phyloP scores from a whole-genome alignment of 75 land plant species.

The Selaginella tamariscina region DNA sequence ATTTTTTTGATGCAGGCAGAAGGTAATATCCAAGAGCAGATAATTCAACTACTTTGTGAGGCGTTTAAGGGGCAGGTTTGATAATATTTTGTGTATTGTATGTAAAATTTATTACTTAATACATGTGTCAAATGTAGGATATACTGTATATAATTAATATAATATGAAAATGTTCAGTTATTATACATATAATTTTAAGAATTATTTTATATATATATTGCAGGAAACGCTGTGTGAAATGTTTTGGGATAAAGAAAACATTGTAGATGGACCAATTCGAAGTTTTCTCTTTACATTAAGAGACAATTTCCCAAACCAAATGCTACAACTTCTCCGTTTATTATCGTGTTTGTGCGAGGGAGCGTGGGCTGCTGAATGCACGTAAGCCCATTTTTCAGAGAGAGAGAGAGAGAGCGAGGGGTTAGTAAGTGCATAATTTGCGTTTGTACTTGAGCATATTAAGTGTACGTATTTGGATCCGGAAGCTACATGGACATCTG shows the following conservation, averaged over 20 bases:
- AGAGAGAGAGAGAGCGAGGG: no score
- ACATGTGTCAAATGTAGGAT: no score
- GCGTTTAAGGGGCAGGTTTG: not conserved
- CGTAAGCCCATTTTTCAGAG: constrained; percentile 44
- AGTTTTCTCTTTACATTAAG: constrained; percentile 54
- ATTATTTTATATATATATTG: constrained; percentile 2
- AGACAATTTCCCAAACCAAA: constrained; percentile 58
- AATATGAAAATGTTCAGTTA: not conserved
- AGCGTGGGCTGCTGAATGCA: constrained; percentile 82
- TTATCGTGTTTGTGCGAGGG: constrained; percentile 78
- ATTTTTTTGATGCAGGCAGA: not conserved
- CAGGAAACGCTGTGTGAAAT: constrained; percentile 81
- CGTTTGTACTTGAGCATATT: no score
- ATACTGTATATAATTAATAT: not conserved
- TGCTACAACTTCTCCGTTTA: constrained; percentile 42
- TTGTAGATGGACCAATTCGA: constrained; percentile 81
- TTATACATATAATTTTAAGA: not conserved
- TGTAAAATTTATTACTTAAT: no score
- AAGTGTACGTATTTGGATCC: no score
- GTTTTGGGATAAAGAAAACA: constrained; percentile 87
- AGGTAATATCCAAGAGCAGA: not conserved
- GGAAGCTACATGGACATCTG: no score
- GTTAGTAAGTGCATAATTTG: no score
- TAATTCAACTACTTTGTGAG: not conserved
- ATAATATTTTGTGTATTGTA: not conserved